Evolutionary conservation across 2,329 filamentous ascomycete genomes (phyloP).

Genomic region (Xylariaceae sp.): DNA sequence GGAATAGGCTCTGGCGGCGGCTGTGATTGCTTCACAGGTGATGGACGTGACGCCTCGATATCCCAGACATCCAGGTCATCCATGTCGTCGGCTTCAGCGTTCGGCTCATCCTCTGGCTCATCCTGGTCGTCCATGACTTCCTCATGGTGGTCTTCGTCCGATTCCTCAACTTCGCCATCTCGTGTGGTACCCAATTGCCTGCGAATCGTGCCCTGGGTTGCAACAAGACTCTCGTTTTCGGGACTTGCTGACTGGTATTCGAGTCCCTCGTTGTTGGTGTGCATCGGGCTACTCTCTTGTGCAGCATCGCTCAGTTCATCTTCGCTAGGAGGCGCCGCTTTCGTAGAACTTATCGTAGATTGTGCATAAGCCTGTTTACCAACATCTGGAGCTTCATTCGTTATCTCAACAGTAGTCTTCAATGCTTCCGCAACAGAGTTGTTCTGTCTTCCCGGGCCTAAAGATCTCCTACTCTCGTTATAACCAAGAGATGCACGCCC

Average conservation of each 20-base stretch:
- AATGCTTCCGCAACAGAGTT: conserved; percentile 13
- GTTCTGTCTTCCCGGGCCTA: conserved; percentile 18
- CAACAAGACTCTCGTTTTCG: conserved; percentile 15
- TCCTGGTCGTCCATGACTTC: conserved; percentile 21
- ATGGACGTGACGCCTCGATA: conserved; percentile 51
- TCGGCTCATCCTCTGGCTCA: conserved; percentile 12
- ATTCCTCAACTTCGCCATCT: neutral
- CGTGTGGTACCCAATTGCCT: conserved; percentile 7
- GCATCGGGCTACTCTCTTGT: conserved; percentile 15
- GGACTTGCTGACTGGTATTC: conserved; percentile 13
- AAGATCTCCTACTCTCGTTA: conserved; percentile 15
- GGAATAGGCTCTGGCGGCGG: conserved; percentile 12
- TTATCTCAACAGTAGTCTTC: conserved; percentile 7
- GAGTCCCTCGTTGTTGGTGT: conserved; percentile 12
- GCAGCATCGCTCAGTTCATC: conserved; percentile 18
- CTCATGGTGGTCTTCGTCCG: conserved; percentile 14
- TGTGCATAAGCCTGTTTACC: conserved; percentile 6
- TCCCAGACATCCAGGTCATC: conserved; percentile 55
- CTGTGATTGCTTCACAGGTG: conserved; percentile 30
- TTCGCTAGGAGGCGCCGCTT: conserved; percentile 16
- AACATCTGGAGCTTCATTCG: neutral
- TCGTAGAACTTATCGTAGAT: conserved; percentile 20
- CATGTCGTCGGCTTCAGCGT: conserved; percentile 12
- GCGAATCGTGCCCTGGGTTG: conserved; percentile 13
- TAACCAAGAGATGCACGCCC: conserved; percentile 12